These are phyloP conservation scores for Poronia punctata DNA, from an alignment of 495 filamentous ascomycete species.

Conservation along the genomic window DNA sequence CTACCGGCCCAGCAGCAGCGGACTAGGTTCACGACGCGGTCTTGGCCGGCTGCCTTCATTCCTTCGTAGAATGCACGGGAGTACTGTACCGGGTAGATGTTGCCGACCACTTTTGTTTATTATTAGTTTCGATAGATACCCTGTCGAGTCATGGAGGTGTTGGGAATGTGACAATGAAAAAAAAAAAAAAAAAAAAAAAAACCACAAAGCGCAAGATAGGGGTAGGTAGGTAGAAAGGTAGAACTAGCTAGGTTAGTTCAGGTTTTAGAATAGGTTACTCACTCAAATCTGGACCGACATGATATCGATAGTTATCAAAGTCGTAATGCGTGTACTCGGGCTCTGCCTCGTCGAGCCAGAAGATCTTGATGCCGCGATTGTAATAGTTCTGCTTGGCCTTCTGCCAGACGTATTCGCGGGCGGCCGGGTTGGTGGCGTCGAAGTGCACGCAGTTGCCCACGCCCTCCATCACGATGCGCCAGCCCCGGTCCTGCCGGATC, in stretches of 20 bases:
- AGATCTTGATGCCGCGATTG: slow-evolving; percentile 48
- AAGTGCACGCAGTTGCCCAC: slow-evolving; percentile 49
- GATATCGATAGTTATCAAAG: slow-evolving; percentile 54
- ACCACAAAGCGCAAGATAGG: no score
- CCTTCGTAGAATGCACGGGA: slow-evolving; percentile 51
- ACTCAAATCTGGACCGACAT: slow-evolving; percentile 42
- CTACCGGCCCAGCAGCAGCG: slow-evolving; percentile 54
- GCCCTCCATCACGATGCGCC: slow-evolving; percentile 45
- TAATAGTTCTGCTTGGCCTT: slow-evolving; percentile 49
- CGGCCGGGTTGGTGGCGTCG: slow-evolving; percentile 49
- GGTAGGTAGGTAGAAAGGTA: no score
- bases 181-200: no score
- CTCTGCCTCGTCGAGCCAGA: slow-evolving; percentile 58
- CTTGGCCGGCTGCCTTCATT: slow-evolving; percentile 27
- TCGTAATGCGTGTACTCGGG: slow-evolving; percentile 54
- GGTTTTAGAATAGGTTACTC: no score
- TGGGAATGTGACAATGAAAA: background rate
- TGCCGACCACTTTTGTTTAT: slow-evolving; percentile 46
- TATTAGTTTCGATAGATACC: no score
- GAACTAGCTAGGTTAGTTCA: no score
- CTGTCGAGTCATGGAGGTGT: no score
- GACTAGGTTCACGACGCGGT: slow-evolving; percentile 47
- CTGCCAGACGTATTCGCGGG: slow-evolving; percentile 47
- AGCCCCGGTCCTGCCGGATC: slow-evolving; percentile 47
- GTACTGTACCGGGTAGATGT: slow-evolving; percentile 50